Evolutionary conservation across 2,329 filamentous ascomycete genomes (phyloP), one percentile per base, ranked within the genome.

Genomic region (Colletotrichum phormii): DNA sequence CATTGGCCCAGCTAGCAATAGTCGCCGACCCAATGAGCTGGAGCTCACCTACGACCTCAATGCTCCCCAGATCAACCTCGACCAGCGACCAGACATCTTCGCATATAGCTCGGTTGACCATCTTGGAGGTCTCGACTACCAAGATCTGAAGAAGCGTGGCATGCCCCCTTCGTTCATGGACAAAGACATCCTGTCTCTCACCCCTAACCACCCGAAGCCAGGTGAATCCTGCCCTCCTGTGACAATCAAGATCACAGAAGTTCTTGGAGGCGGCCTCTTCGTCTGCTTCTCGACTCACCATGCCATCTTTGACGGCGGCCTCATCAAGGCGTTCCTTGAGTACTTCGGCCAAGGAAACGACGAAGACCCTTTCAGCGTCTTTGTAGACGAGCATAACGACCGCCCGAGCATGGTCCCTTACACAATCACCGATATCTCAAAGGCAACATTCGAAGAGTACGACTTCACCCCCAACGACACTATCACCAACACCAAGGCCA

Each of bases 211-310:
- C 9, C 71, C 71, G 5, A 62, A 37, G 57, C 24, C 67, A 1
- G 71, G 71, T 7, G 63, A 73, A 13, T 63, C 31, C 2, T 72
- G 63, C 9, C 71, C 71, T 9, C 62, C 68, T 3, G 37, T 73
- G 12, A 73, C 71, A 0, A 11, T 73, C 2, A 66, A 67, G 46
- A 7, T 72, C 3, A 67, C 67, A 0, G 58, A 61, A 13, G 22
- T 67, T 18, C 5, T 8, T 42, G 29, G 15, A 0, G 62, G 37
- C 3, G 71, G 71, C 0, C 26, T 73, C 4, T 63, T 73, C 1
- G 29, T 67, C 4, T 73, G 79, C 76, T 84, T 85, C 76, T 84
- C 82, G 24, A 84, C 82, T 4, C 83, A 83, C 13, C 82, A 80
- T 8, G 79, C 79, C 8, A 82, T 82, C 76, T 80, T 80, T 12